Conservation (phyloP, 441 rosid species). For the Sinapis alba region DNA sequence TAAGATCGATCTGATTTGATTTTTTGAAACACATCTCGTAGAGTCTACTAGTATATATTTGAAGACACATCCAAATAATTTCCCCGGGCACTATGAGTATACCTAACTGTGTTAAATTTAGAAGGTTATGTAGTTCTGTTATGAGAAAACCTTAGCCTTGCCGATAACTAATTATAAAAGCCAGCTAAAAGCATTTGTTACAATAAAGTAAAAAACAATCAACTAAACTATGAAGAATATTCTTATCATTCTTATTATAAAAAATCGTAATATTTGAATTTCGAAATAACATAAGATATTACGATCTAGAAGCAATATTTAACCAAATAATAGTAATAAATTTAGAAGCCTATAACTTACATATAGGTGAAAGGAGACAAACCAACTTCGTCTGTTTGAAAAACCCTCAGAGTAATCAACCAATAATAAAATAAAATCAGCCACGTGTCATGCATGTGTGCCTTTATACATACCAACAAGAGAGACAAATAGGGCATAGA, state of each 20-base stretch:
- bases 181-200: background rate
- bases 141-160: background rate
- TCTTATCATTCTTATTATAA: background rate
- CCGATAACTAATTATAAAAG: background rate
- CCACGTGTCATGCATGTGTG: constrained; percentile 33
- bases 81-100: background rate
- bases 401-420: background rate
- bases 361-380: background rate
- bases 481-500: constrained; percentile 42
- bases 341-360: constrained; percentile 12
- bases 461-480: constrained; percentile 27
- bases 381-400: constrained; percentile 1
- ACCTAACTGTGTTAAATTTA: background rate
- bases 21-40: background rate
- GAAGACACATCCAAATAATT: background rate
- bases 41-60: background rate
- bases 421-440: background rate
- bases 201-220: background rate
- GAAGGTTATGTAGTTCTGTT: background rate
- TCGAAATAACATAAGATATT: background rate
- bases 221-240: background rate
- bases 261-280: background rate
- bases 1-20: background rate
- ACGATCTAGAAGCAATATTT: constrained; percentile 4
- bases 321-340: background rate